Evolutionary conservation across 2,329 filamentous ascomycete genomes (phyloP).

Genomic region (Ramularia endophylla): DNA sequence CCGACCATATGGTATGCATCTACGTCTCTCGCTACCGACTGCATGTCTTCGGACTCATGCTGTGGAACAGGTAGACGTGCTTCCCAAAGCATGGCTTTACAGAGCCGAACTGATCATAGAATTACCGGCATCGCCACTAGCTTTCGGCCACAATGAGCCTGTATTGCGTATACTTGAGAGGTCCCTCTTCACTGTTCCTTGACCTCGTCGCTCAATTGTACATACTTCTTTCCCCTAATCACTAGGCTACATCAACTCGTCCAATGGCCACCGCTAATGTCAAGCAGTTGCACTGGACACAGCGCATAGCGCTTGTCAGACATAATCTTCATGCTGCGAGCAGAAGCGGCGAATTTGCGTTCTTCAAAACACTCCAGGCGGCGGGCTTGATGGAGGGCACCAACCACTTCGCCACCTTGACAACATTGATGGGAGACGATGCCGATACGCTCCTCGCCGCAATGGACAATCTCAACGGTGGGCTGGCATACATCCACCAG

Average conservation of each 20-base stretch:
- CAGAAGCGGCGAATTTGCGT: conserved; percentile 40
- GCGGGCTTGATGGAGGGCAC: conserved; percentile 39
- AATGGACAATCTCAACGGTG: conserved; percentile 42
- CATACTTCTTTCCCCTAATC: background rate
- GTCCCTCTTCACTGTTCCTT: background rate
- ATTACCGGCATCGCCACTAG: background rate
- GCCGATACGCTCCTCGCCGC: conserved; percentile 39
- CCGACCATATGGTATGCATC: conserved; percentile 14
- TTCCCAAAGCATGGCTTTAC: conserved; percentile 4
- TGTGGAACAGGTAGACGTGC: background rate
- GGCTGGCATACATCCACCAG: conserved; percentile 42
- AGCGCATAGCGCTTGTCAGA: conserved; percentile 40
- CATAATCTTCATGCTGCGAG: conserved; percentile 42
- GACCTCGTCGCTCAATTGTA: conserved; percentile 1
- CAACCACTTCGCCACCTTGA: conserved; percentile 40
- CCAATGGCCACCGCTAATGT: conserved; percentile 23
- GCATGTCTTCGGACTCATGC: conserved; percentile 6
- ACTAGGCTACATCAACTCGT: background rate
- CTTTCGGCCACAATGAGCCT: background rate
- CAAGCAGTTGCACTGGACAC: conserved; percentile 41
- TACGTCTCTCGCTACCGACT: conserved; percentile 24
- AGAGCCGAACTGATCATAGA: background rate
- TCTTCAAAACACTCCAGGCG: conserved; percentile 44
- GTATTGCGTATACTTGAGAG: background rate
- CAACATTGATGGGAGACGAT: conserved; percentile 36